Conservation (phyloP, 192 early-diverging fungal genomes). For the Backusella sp. region DNA sequence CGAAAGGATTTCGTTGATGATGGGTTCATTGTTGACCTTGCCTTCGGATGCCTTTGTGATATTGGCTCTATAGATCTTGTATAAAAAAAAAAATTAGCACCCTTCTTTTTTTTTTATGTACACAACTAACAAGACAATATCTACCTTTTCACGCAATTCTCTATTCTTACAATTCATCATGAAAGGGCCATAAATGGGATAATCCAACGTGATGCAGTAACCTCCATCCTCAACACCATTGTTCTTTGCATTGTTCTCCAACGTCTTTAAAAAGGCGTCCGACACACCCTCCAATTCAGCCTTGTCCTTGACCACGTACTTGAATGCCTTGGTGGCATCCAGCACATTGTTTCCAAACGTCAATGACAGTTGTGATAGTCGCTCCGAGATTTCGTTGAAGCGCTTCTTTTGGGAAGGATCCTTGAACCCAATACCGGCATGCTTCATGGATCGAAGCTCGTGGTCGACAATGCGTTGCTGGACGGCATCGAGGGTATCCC, state of each 20-base stretch:
- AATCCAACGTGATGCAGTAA: slow-evolving; percentile 55
- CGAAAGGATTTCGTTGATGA: slow-evolving; percentile 54
- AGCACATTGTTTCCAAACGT: slow-evolving; percentile 52
- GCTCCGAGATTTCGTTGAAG: slow-evolving; percentile 50
- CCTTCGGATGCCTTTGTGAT: slow-evolving; percentile 52
- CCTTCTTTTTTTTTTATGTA: neutral
- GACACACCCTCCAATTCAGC: slow-evolving; percentile 47
- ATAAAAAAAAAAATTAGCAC: neutral
- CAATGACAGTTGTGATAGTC: slow-evolving; percentile 47
- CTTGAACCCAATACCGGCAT: slow-evolving; percentile 46
- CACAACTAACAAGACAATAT: neutral
- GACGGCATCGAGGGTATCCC: slow-evolving; percentile 38
- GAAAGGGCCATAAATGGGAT: slow-evolving; percentile 50
- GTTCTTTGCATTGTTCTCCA: slow-evolving; percentile 43
- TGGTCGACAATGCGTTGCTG: slow-evolving; percentile 55
- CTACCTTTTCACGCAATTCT: slow-evolving; percentile 47
- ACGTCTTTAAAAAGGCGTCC: slow-evolving; percentile 35
- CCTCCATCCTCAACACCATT: slow-evolving; percentile 41
- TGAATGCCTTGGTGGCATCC: slow-evolving; percentile 57
- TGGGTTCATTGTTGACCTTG: slow-evolving; percentile 48
- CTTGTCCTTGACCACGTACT: slow-evolving; percentile 38
- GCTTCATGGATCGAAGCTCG: slow-evolving; percentile 47
- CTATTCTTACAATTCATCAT: slow-evolving; percentile 59
- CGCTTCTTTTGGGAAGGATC: slow-evolving; percentile 42
- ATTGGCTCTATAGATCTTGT: slow-evolving; percentile 47